phyloP scores from a whole-genome alignment of 345 rosid species.

The Gossypium rotundifolium region DNA sequence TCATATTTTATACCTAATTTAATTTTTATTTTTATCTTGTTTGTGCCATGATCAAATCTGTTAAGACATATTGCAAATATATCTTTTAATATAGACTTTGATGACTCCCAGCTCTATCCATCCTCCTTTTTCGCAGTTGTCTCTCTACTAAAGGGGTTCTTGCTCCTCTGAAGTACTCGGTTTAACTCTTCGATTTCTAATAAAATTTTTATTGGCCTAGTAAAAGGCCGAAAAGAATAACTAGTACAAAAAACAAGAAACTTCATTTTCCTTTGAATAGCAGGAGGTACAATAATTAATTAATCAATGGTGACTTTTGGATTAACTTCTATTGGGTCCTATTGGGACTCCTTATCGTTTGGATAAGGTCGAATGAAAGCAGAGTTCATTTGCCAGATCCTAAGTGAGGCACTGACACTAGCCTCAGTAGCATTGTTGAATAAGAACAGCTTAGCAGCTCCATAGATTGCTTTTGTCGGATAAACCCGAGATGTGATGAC shows the following conservation, averaged over 20 bases:
- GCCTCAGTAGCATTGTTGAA: constrained; percentile 72
- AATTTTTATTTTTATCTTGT: too few relatives aligned
- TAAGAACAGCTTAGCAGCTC: constrained; percentile 53
- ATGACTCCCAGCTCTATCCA: too few relatives aligned
- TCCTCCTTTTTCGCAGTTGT: too few relatives aligned
- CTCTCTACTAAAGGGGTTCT: too few relatives aligned
- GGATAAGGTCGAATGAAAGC: constrained; percentile 55
- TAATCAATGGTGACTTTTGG: neutral
- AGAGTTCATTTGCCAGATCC: constrained; percentile 65
- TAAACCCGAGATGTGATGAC: constrained; percentile 57
- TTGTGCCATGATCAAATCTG: too few relatives aligned
- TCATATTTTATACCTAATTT: too few relatives aligned
- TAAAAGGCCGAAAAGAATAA: neutral
- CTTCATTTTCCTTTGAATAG: neutral
- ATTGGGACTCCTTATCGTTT: neutral
- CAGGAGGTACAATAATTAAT: neutral
- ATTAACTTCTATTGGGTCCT: neutral
- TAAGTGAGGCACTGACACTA: constrained; percentile 41
- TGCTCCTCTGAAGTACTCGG: too few relatives aligned
- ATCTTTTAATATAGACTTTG: too few relatives aligned
- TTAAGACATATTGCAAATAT: too few relatives aligned
- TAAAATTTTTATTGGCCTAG: neutral
- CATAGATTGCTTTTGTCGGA: constrained; percentile 73
- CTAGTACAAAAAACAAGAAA: neutral
- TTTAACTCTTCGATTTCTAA: neutral